phyloP scores from a whole-genome alignment of 129 eudicot genomes.

The Daucus carota region DNA sequence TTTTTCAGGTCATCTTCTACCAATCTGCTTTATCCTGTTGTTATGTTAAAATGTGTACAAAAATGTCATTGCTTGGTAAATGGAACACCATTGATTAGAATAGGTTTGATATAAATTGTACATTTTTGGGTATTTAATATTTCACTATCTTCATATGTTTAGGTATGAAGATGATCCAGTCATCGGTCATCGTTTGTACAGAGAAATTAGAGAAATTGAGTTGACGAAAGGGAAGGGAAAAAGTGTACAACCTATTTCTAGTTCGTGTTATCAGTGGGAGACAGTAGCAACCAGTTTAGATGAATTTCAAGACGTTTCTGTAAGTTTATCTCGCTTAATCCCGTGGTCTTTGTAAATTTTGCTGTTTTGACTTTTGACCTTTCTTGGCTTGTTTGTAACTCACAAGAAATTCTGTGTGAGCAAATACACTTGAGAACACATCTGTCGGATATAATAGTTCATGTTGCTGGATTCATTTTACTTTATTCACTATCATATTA shows the following conservation, averaged over 20 bases:
- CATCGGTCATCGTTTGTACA: constrained; percentile 85
- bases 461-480: neutral
- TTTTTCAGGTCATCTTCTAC: neutral
- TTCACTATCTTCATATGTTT: constrained; percentile 15
- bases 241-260: constrained; percentile 60
- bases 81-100: neutral
- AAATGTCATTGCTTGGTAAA: neutral
- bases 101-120: neutral
- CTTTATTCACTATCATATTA: neutral
- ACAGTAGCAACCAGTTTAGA: constrained; percentile 88
- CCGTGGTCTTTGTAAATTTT: neutral
- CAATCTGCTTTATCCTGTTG: neutral
- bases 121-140: neutral
- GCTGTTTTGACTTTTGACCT: neutral
- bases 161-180: constrained; percentile 98
- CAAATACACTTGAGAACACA: neutral
- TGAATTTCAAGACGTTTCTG: constrained; percentile 86
- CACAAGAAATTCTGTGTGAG: neutral
- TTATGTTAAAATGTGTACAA: neutral
- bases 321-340: constrained; percentile 29
- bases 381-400: neutral
- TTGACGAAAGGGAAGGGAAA: constrained; percentile 83
- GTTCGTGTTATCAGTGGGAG: constrained; percentile 86
- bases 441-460: neutral
- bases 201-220: constrained; percentile 85